Conservation (phyloP, 2,329 filamentous ascomycete genomes). For the Colletotrichum shisoi region DNA sequence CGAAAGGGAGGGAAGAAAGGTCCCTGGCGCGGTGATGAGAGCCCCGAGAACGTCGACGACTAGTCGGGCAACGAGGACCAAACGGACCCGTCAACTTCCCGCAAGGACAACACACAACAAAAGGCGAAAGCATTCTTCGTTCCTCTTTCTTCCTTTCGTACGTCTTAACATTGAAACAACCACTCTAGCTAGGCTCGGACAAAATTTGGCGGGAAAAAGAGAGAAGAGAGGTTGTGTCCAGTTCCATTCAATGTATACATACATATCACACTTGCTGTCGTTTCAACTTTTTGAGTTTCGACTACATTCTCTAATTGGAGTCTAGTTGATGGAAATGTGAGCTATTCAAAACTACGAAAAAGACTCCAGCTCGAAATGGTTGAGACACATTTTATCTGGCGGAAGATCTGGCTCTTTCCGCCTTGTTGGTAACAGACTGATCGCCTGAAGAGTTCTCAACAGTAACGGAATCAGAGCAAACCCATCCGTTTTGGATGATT, state of each 20-base stretch:
- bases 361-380: no score
- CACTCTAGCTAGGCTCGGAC: not conserved
- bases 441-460: no score
- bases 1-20: not conserved
- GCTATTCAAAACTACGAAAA: no score
- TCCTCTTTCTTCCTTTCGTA: not conserved
- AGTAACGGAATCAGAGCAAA: no score
- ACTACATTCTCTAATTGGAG: no score
- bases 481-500: not conserved
- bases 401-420: no score
- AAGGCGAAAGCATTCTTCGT: not conserved
- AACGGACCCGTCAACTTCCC: not conserved
- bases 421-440: no score
- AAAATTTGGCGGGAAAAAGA: not conserved
- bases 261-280: not conserved
- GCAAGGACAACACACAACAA: no score
- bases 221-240: not conserved
- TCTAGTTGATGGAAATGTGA: no score
- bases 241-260: conserved; percentile 6
- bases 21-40: conserved; percentile 7
- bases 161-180: not conserved
- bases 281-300: no score
- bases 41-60: not conserved
- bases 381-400: no score
- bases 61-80: not conserved